Evolutionary conservation across 169 alveolate species (phyloP).

Genomic region (Eimeria maxima): DNA sequence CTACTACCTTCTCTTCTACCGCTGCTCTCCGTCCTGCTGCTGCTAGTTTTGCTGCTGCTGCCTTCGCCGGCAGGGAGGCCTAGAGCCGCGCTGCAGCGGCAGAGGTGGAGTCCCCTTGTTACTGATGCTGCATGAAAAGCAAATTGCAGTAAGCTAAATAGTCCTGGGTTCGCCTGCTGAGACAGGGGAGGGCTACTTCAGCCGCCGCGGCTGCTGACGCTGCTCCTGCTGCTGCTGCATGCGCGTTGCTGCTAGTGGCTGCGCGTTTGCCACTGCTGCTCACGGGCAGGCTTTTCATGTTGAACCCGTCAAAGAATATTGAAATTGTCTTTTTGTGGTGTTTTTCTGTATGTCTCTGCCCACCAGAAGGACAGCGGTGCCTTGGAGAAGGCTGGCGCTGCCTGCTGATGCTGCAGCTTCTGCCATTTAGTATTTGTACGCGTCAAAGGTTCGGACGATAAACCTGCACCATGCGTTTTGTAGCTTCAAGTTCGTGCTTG

Average conservation of each 20-base stretch:
- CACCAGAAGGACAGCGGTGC: not conserved
- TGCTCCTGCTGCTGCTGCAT: slow-evolving; percentile 66
- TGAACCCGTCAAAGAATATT: not conserved
- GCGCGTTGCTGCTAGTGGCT: not conserved
- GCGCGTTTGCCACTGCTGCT: not conserved
- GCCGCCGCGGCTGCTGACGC: slow-evolving; percentile 20
- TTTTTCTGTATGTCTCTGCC: not conserved
- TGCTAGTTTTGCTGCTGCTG: slow-evolving; percentile 45
- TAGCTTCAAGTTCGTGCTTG: not conserved
- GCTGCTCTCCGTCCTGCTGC: not conserved
- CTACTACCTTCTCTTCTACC: not conserved
- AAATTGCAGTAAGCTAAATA: not conserved
- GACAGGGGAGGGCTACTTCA: not conserved
- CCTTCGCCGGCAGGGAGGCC: slow-evolving; percentile 22
- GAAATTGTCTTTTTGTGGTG: not conserved
- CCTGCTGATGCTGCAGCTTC: slow-evolving; percentile 1
- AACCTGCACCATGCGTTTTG: not conserved
- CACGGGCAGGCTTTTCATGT: not conserved
- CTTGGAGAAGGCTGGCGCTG: not conserved
- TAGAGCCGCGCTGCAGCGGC: slow-evolving; percentile 35
- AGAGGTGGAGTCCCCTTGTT: not conserved
- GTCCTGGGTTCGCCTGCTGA: not conserved
- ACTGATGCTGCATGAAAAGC: slow-evolving; percentile 1
- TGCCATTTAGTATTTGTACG: not conserved
- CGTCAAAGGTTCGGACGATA: not conserved